Base-by-base conservation (phyloP, 257 asterid species). In the Nyctanthes arbortristis region DNA sequence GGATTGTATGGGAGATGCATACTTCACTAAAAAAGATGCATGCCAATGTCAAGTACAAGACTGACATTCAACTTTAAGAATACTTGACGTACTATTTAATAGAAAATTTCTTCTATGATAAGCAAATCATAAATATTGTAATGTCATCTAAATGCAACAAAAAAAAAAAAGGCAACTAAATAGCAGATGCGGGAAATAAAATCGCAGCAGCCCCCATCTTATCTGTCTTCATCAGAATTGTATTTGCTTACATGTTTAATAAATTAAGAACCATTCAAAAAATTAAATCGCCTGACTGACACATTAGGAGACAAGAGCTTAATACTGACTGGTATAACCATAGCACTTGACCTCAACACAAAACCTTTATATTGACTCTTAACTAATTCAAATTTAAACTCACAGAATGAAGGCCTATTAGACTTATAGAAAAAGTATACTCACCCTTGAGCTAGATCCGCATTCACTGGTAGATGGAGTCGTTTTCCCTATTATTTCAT, bases 401-500 rank as follows among this genome's bases (percentile, higher is more conserved):
- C 4, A 35, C 45, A 56, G 24, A 33, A 27, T 30, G 16, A 32
- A 35, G 31, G 56, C 47, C 49, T 62, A 61, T 56, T 30, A 54
- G 16, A 70, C 8, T 63, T 68, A 62, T 30, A 60, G 67, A 69
- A 20, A 61, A 66, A 56, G 43, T 18, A 68, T 6, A 80, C 89
- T 79, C 47, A 93, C 96, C 90, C 85, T 83, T 65, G 68, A 67
- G 80, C 89, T 84, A 49, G 93, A 81, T 70, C 85, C 97, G 70
- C 86, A 87, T 74, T 86, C 98, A 78, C 93, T 88, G 73, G 83
- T 74, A 66, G 88, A 81, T 43, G 93, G 78, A 13, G 88, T 80
- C 39, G 84, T 60, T 77, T 84, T 94, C 65, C 81, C 83, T 32
- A 60, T 78, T 61, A 84, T 57, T 69, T 81, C 91, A 57, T 74